These are phyloP conservation scores for Pythium rhizo-oryzae DNA, from an alignment of 352 stramenopile species.

Conservation along the genomic window DNA sequence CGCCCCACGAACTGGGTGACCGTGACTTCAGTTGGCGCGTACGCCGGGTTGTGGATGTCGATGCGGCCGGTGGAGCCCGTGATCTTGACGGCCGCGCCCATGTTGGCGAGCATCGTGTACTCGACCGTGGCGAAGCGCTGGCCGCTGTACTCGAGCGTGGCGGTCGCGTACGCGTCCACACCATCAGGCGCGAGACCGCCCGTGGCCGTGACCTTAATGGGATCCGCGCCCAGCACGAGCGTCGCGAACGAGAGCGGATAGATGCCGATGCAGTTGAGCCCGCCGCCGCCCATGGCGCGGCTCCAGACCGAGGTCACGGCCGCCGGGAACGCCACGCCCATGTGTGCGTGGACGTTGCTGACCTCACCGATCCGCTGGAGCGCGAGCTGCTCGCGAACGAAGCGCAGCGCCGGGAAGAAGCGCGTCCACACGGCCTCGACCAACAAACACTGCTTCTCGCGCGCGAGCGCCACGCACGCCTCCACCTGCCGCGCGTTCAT, in stretches of 20 bases:
- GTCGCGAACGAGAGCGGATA: slow-evolving; percentile 76
- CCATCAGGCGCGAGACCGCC: slow-evolving; percentile 47
- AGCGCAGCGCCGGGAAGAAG: slow-evolving; percentile 78
- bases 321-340: slow-evolving; percentile 56
- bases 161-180: slow-evolving; percentile 54
- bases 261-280: slow-evolving; percentile 71
- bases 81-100: slow-evolving; percentile 71
- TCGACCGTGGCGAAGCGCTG: slow-evolving; percentile 56
- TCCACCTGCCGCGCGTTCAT: slow-evolving; percentile 82
- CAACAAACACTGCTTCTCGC: slow-evolving; percentile 70
- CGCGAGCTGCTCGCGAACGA: slow-evolving; percentile 58
- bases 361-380: slow-evolving; percentile 66
- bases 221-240: slow-evolving; percentile 54
- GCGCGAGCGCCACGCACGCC: slow-evolving; percentile 56
- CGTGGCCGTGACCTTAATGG: slow-evolving; percentile 49
- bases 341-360: slow-evolving; percentile 67
- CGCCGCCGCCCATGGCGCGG: slow-evolving; percentile 67
- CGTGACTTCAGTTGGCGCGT: slow-evolving; percentile 62
- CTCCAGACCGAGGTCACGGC: slow-evolving; percentile 60
- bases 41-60: slow-evolving; percentile 58
- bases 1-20: slow-evolving; percentile 33
- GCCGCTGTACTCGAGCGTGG: slow-evolving; percentile 53
- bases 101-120: slow-evolving; percentile 60
- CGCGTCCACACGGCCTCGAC: slow-evolving; percentile 87
- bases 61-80: slow-evolving; percentile 72